Evolutionary conservation across 2,329 filamentous ascomycete species (phyloP), one percentile per base, ranked within the genome.

Genomic region (Hypoxylon sp.): DNA sequence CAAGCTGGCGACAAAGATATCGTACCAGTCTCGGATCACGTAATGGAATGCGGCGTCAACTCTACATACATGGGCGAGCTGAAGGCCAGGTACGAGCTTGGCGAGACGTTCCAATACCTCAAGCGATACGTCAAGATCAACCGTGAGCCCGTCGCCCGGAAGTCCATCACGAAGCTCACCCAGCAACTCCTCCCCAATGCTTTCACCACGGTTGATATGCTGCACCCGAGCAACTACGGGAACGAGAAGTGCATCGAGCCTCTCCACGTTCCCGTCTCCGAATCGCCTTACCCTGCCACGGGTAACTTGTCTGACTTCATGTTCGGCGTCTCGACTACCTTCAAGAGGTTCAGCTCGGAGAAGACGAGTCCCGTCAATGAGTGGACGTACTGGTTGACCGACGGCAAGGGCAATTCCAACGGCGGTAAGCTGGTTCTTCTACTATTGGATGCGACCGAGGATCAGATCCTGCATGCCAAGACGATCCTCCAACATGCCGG

Each of bases 361-460:
- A 76, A 77, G 50, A 84, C 79, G 2, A 81, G 76, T 48, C 81
- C 82, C 0, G 79, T 85, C 47, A 80, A 81, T 60, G 83, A 86
- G 68, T 86, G 83, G 83, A 78, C 80, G 4, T 84, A 81, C 70
- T 86, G 83, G 83, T 75, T 86, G 57, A 85, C 83, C 2, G 81
- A 86, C 66, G 79, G 81, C 56, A 77, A 78, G 43, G 82, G 83
- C 40, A 73, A 77, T 48, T 82, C 82, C 26, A 86, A 86, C 62
- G 83, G 83, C 15, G 83, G 78, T 40, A 84, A 84, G 69, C 73
- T 86, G 53, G 69, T 86, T 9, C 73, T 85, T 4, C 75, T 83
- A 66, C 77, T 86, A 2, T 68, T 85, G 11, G 81, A 83, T 60
- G 83, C 83, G 8, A 78, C 74, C 5, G 77, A 81, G 42, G 75